phyloP scores from a whole-genome alignment of 169 alveolate genomes.

The Plasmodium gallinaceum region DNA sequence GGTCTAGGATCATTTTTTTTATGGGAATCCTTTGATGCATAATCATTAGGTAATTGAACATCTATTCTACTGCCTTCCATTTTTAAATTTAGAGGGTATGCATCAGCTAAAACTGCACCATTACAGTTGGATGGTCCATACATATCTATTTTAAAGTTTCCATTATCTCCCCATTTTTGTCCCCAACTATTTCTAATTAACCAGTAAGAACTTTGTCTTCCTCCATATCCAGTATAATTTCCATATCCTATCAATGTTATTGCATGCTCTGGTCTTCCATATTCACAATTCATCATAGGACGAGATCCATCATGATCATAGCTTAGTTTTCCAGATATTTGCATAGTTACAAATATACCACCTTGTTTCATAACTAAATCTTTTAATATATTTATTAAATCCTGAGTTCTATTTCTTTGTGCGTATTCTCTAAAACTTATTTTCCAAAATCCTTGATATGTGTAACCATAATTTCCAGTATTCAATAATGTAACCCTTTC shows the following conservation, averaged over 20 bases:
- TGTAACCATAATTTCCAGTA: not conserved
- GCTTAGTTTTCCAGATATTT: slow-evolving; percentile 12
- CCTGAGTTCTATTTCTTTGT: slow-evolving; percentile 20
- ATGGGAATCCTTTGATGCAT: slow-evolving; percentile 11
- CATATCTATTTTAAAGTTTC: slow-evolving; percentile 59
- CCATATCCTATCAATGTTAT: slow-evolving; percentile 75
- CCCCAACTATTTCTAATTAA: slow-evolving; percentile 59
- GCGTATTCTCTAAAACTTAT: slow-evolving; percentile 38
- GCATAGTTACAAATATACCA: slow-evolving; percentile 37
- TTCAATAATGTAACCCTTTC: not conserved
- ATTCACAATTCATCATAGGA: slow-evolving; percentile 41
- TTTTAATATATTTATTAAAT: slow-evolving; percentile 37
- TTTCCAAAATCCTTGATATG: slow-evolving; percentile 17
- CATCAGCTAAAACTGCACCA: slow-evolving; percentile 38
- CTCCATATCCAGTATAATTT: slow-evolving; percentile 13
- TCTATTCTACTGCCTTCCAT: slow-evolving; percentile 22
- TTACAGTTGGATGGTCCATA: slow-evolving; percentile 20
- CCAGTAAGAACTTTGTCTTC: slow-evolving; percentile 44
- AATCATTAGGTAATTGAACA: slow-evolving; percentile 35
- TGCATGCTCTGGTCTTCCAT: slow-evolving; percentile 58
- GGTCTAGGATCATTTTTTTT: not conserved
- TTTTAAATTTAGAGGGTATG: slow-evolving; percentile 23
- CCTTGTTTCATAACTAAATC: slow-evolving; percentile 48
- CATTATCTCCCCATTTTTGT: slow-evolving; percentile 56
- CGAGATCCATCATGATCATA: slow-evolving; percentile 54